phyloP scores from a whole-genome alignment of 805 yeast species.

The Myxozyma udenii region DNA sequence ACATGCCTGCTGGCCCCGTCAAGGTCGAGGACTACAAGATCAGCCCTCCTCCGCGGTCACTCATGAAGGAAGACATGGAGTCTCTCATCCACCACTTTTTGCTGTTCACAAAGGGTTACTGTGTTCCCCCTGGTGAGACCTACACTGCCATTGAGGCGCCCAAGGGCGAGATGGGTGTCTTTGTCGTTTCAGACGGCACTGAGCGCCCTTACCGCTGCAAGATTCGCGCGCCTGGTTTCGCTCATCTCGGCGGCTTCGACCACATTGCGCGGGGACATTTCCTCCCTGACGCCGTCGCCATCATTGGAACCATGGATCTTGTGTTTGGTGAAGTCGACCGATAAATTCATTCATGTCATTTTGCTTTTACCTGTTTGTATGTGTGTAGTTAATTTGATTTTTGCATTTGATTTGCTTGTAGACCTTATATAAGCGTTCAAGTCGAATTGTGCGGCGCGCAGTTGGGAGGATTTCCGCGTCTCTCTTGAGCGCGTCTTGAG shows the following conservation, averaged over 20 bases:
- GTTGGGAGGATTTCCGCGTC: too few species aligned
- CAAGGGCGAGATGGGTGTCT: constrained; percentile 93
- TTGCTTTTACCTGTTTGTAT: not conserved
- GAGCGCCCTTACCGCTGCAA: constrained; percentile 91
- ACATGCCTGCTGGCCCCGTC: constrained; percentile 89
- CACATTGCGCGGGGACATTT: constrained; percentile 81
- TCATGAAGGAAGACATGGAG: constrained; percentile 92
- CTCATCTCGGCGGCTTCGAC: constrained; percentile 85
- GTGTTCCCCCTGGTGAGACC: constrained; percentile 87
- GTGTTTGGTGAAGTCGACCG: constrained; percentile 95
- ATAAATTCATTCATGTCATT: constrained; percentile 41
- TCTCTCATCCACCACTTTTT: constrained; percentile 85
- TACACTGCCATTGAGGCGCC: constrained; percentile 92
- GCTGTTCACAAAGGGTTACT: constrained; percentile 81
- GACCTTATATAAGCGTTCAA: too few species aligned
- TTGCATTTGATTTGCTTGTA: not conserved
- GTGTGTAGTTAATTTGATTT: not conserved
- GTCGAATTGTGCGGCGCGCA: too few species aligned
- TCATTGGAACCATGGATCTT: constrained; percentile 92
- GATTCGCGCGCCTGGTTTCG: constrained; percentile 92
- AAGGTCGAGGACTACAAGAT: constrained; percentile 88
- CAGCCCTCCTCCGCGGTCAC: constrained; percentile 72
- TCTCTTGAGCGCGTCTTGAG: too few species aligned
- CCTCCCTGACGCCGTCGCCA: constrained; percentile 89
- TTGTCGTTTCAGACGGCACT: constrained; percentile 80